These are phyloP conservation scores for Ustilago sp. DNA, from an alignment of 1,284 basidiomycete genomes.

Conservation along the genomic window DNA sequence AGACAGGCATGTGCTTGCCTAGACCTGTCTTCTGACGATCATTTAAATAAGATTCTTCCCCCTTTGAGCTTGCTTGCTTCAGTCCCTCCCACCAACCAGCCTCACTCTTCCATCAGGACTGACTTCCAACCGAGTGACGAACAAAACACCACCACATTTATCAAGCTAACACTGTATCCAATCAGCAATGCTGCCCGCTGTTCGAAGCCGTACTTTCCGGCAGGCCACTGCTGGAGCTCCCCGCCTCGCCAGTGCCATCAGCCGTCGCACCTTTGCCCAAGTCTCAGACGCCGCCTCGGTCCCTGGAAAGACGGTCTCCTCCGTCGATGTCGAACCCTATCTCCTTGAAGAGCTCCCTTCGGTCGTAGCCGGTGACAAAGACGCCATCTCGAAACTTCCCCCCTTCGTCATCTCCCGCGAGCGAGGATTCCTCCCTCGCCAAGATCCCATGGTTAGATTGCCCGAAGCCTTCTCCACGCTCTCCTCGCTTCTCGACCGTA, in stretches of 20 bases:
- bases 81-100: not conserved
- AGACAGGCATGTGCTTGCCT: not conserved
- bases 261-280: slow-evolving; percentile 37
- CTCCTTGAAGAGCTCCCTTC: slow-evolving; percentile 57
- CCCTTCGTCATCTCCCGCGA: slow-evolving; percentile 57
- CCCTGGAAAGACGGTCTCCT: slow-evolving; percentile 3
- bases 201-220: slow-evolving; percentile 33
- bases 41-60: not conserved
- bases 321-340: slow-evolving; percentile 47
- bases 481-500: slow-evolving; percentile 58
- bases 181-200: slow-evolving; percentile 30
- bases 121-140: not conserved
- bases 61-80: not conserved
- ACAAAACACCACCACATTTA: not conserved
- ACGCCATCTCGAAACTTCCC: slow-evolving; percentile 48
- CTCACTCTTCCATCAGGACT: not conserved
- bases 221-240: slow-evolving; percentile 14
- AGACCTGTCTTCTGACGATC: slow-evolving; percentile 1
- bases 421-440: slow-evolving; percentile 56
- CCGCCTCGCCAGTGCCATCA: not conserved
- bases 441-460: slow-evolving; percentile 57
- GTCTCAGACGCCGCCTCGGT: slow-evolving; percentile 42
- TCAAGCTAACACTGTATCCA: not conserved
- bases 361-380: slow-evolving; percentile 27
- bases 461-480: slow-evolving; percentile 53